Evolutionary conservation across 2,329 filamentous ascomycete genomes (phyloP).

Genomic region (Didymella segeticola): DNA sequence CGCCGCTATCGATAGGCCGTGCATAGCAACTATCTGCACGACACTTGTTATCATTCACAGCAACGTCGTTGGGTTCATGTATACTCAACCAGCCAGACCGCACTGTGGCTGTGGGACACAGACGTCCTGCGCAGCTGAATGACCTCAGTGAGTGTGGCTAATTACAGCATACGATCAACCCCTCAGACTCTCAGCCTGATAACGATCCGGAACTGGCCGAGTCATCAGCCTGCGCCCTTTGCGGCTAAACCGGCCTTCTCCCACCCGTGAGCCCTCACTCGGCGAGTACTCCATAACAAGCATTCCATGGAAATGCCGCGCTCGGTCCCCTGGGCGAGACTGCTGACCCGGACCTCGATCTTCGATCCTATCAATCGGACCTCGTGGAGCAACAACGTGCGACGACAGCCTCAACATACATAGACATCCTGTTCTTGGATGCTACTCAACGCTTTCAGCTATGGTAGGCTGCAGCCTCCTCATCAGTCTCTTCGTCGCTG

Average conservation of each 20-base stretch:
- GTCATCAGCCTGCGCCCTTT: constrained; percentile 26
- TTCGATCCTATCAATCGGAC: constrained; percentile 4
- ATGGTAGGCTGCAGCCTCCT: constrained; percentile 43
- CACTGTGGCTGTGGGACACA: background rate
- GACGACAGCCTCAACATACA: constrained; percentile 4
- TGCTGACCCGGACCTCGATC: constrained; percentile 6
- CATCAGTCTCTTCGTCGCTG: constrained; percentile 39
- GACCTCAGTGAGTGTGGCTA: constrained; percentile 10
- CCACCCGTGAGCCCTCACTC: constrained; percentile 10
- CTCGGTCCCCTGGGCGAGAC: constrained; percentile 19
- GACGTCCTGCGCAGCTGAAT: background rate
- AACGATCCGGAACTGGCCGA: constrained; percentile 37
- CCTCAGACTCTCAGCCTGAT: constrained; percentile 33
- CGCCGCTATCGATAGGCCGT: constrained; percentile 5
- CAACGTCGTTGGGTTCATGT: background rate
- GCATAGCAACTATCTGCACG: constrained; percentile 8
- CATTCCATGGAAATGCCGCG: constrained; percentile 16
- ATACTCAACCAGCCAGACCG: background rate
- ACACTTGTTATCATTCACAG: background rate
- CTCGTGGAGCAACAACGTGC: constrained; percentile 18
- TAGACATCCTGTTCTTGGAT: constrained; percentile 2
- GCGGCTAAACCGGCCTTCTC: constrained; percentile 26
- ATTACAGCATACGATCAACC: constrained; percentile 11
- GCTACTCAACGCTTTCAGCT: constrained; percentile 27
- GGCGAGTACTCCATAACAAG: constrained; percentile 12